Evolutionary conservation across 2,329 filamentous ascomycete genomes (phyloP), one percentile per base, ranked within the genome.

Genomic region (Exophiala calicioides): DNA sequence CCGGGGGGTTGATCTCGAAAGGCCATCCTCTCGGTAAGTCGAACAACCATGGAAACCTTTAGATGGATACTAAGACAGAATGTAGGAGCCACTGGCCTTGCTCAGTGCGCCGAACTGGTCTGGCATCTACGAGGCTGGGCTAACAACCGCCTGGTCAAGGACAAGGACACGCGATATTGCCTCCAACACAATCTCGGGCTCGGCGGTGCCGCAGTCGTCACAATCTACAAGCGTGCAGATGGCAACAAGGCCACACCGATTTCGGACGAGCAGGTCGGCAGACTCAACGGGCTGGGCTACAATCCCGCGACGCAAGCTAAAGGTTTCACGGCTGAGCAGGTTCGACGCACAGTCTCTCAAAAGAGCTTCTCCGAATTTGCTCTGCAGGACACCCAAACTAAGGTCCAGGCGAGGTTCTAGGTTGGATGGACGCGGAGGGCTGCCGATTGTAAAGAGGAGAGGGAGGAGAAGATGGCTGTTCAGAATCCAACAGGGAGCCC

Each of bases 101-200:
- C 91, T 9, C 91, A 97, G 72, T 96, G 90, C 65, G 88, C 91
- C 4, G 91, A 97, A 72, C 75, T 97, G 10, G 87, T 94, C 20
- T 97, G 91, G 91, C 91, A 97, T 64, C 76, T 97, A 60, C 81
- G 91, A 56, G 91, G 91, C 9, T 96, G 91, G 91, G 91, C 91
- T 15, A 95, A 93, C 70, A 96, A 96, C 74, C 79, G 91, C 30
- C 72, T 82, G 12, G 78, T 86, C 1, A 72, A 80, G 15, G 76
- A n/a, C n/a, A n/a, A n/a, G n/a, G n/a, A 77, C 47, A 93, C 90
- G 0, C 80, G 72, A 52, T 82, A 81, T 48, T 87, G 86, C 47
- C 73, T 97, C 56, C 90, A 96, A 74, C 93, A 97, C 66, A 97
- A 97, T 64, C 77, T 97, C 1, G 93, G 91, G 0, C 76, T 97